Evolutionary conservation across 768 basidiomycete species (phyloP).

Genomic region (Leccinellum luteum): DNA sequence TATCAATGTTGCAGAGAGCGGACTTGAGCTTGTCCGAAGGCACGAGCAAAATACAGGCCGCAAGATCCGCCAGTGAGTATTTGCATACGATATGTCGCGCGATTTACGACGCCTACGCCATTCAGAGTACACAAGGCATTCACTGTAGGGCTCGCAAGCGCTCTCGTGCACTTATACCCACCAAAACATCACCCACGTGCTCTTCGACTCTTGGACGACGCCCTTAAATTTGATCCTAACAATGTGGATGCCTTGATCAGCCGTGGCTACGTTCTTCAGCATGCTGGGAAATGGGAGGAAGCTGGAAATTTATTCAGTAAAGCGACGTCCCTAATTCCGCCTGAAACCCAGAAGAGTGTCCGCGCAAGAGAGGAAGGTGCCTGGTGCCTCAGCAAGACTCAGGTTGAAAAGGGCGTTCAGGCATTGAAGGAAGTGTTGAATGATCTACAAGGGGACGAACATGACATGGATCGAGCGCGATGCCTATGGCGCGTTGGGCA

Average conservation of each 20-base stretch:
- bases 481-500: constrained; percentile 85
- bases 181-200: constrained; percentile 90
- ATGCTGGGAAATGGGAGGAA: constrained; percentile 62
- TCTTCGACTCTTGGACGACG: constrained; percentile 64
- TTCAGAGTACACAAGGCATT: constrained; percentile 64
- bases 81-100: background rate
- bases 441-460: constrained; percentile 42
- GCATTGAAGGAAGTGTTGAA: constrained; percentile 49
- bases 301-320: constrained; percentile 61
- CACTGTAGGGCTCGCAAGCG: constrained; percentile 67
- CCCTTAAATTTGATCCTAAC: constrained; percentile 60
- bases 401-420: constrained; percentile 46
- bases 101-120: background rate
- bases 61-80: constrained; percentile 45
- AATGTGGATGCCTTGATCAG: constrained; percentile 70
- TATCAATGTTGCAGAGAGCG: constrained; percentile 68
- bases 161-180: constrained; percentile 81
- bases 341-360: constrained; percentile 45
- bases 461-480: constrained; percentile 63
- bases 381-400: constrained; percentile 69
- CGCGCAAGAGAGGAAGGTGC: constrained; percentile 79
- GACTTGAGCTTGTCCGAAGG: constrained; percentile 53
- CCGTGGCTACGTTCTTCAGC: constrained; percentile 69
- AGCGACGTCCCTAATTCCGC: constrained; percentile 48
- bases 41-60: constrained; percentile 59